Base-by-base conservation (phyloP, 2,329 filamentous ascomycete species). In the Tympanopsis confertula region DNA sequence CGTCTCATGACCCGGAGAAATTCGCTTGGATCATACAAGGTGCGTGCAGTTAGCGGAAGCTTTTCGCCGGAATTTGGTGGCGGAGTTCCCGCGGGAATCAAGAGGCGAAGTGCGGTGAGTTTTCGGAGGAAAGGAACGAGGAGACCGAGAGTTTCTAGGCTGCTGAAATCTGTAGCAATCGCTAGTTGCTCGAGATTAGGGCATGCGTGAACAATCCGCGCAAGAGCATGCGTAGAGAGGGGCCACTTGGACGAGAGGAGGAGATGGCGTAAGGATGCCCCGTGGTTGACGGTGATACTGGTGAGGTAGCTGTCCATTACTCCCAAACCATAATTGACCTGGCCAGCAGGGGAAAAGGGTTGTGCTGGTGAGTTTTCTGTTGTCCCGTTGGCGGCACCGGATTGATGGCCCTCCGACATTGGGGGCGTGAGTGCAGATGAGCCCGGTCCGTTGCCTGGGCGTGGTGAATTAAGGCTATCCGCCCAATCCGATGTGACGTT, bases 131-230 rank as follows among this genome's bases (percentile, higher is more conserved):
- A 33, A 7, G 30, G 30, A 13, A 33, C 10, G 7, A 33, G 7
- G 12, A 33, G 30, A 33, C 30, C 30, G 7, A 33, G 15, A 7
- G 30, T 33, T 7, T 33, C 30, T 15, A 33, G 10, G 17, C 30
- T 33, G 30, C 7, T 13, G 7, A 33, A 18, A 10, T 65, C 56
- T 13, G 69, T 57, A 5, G 69, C 64, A 17, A 77, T 54, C 19
- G 63, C 71, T 1, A 80, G 55, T 45, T 80, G 73, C 42, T 76
- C 71, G 13, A 79, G 55, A 38, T 75, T 63, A 0, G 74, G 71
- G 41, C 71, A 74, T 7, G 55, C 55, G 36, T 67, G 64, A 20
- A 73, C 66, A 5, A 78, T 53, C 5, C 64, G 62, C 20, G 61
- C 62, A 5, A 78, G 54, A 4, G 68, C 57, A 2, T 58, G 50